Conservation (phyloP, 495 filamentous ascomycete species). For the Astrothelium subdiscretum region DNA sequence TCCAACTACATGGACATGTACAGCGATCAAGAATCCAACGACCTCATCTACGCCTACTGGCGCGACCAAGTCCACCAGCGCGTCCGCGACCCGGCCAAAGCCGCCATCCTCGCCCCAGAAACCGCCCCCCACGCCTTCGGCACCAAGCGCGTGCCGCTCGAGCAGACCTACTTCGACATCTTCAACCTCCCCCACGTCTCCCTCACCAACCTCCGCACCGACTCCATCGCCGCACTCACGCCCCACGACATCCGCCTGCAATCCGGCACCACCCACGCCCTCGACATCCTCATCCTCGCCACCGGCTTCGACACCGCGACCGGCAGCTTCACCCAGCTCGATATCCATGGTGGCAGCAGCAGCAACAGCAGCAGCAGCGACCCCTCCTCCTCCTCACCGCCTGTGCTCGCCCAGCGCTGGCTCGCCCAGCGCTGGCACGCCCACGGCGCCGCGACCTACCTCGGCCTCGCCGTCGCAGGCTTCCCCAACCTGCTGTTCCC, state of each 20-base stretch:
- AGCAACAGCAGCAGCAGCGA: neutral
- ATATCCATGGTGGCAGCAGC: constrained; percentile 7
- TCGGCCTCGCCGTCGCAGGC: constrained; percentile 36
- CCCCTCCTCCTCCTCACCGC: neutral
- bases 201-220: constrained; percentile 13
- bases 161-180: constrained; percentile 18
- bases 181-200: constrained; percentile 19
- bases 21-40: constrained; percentile 14
- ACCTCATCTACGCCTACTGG: constrained; percentile 11
- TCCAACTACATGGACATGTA: constrained; percentile 14
- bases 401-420: too few species aligned
- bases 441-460: constrained; percentile 32
- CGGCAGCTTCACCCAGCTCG: constrained; percentile 9
- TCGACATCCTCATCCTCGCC: constrained; percentile 17
- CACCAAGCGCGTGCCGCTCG: constrained; percentile 13
- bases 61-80: constrained; percentile 11
- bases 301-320: constrained; percentile 18
- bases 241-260: constrained; percentile 4
- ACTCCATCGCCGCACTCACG: constrained; percentile 10
- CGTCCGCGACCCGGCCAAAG: constrained; percentile 18
- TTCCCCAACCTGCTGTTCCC: constrained; percentile 37
- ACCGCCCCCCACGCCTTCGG: constrained; percentile 8
- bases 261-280: constrained; percentile 6
- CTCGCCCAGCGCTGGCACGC: neutral
- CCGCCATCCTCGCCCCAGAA: constrained; percentile 12